Base-by-base conservation (phyloP, 352 stramenopile species). In the Pythium aristosporum region DNA sequence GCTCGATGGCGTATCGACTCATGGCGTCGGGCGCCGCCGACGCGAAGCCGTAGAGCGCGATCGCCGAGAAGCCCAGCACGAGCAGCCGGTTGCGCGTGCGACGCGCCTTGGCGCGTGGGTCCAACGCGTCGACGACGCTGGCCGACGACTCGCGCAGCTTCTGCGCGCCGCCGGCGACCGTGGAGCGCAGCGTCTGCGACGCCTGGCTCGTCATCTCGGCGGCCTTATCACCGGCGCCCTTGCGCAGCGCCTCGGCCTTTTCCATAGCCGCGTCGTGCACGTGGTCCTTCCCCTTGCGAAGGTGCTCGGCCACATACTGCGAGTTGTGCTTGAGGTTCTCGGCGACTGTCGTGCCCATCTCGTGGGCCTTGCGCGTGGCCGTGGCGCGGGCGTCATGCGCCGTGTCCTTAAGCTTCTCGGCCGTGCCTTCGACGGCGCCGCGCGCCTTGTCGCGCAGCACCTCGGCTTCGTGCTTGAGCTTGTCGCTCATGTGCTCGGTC, bases 21-120 rank as follows among this genome's bases (percentile, higher is more conserved):
- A 92, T 74, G 20, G 85, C 85, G 46, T 80, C 64, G 36, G 85
- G 85, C 58, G 80, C 53, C 13, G 74, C 58, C 18, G 82, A 81
- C 13, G 82, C 86, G 60, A 94, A 89, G 1, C 86, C 86, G 47
- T 93, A 94, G 30, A 94, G 32, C 52, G 87, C 86, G 12, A 94
- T 21, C 3, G 72, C 86, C 12, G 83, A 71, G 52, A 87, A 84
- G 15, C 84, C 86, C 20, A 92, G 34, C 34, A 78, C 37, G 16
- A 94, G 49, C 46, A 81, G 57, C 2, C 81, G 82, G 60, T 93
- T 92, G 52, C 82, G 74, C 57, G 76, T 74, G 32, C 61, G 64
- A 0, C 76, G 69, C 10, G 71, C 75, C 3, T 67, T 65, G 3
- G 61, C 65, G 5, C 80, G 74, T 23, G 84, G 77, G 37, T 94